Evolutionary conservation across 129 eudicot genomes (phyloP), one percentile per base, ranked within the genome.

Genomic region (Chrysanthemum makinoi): DNA sequence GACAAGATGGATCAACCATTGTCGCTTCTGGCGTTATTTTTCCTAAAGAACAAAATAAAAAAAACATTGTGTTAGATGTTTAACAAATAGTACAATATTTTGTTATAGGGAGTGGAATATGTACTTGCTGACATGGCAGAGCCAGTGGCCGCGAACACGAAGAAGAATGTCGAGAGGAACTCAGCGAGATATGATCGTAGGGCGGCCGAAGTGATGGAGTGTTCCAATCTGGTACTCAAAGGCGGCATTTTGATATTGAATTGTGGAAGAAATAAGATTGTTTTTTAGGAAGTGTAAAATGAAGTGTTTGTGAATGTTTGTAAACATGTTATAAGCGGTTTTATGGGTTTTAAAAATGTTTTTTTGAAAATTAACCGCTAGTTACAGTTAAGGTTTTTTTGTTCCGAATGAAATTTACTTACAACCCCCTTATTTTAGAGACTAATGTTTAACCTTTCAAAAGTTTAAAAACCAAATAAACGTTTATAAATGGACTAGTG

Each of bases 101-200:
- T 52, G 3, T 4, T 6, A 15, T 51, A 48, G 12, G 39, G 12
- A 30, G 7, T 30, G 9, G 15, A 0, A 44, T 2, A 39, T 2
- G 59, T 65, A 94, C 98, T 69, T 0, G 96, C 75, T 10, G 99
- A 77, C 93, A 94, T 83, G 50, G 89, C 61, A 22, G 97, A 82
- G 30, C 99, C 99, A 26, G 83, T 84, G 39, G 89, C 86, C 11
- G 96, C 91, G 24, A 84, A 90, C 79, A 90, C 99, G 33, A 83
- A 94, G 83, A 94, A 65, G 86, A 94, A 94, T 2, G 97, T 94
- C 71, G 99, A 94, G 74, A 94, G 82, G 74, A 87, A 90, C 86
- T 94, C 99, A 10, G 99, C 99, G 4, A 94, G 80, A 74, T 94
- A 94, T 5, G 96, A 70, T 79, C 96, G 48, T 14, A 90, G 65